Base-by-base conservation (phyloP, 495 filamentous ascomycete genomes). In the Trichocladium uniseriatum region DNA sequence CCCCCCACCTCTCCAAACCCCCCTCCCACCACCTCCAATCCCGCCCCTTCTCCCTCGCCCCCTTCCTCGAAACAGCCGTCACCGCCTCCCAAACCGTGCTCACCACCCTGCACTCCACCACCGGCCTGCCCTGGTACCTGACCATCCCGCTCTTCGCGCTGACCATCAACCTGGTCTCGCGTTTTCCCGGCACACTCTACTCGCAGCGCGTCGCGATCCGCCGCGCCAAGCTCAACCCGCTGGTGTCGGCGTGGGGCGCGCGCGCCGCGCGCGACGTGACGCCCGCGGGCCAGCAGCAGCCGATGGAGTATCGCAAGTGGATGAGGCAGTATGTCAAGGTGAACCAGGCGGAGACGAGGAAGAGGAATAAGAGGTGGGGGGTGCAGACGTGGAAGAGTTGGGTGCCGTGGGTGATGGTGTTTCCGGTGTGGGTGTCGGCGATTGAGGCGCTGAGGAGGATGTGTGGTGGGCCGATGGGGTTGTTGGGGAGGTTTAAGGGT, bases 121-220 rank as follows among this genome's bases (percentile, higher is more conserved):
- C 76, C 21, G 68, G 71, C 38, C 73, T 84, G 3, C 78, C 87
- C 51, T 94, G 88, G 88, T 79, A 64, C 40, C 56, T 77, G 8
- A 75, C 79, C 21, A 77, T 95, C 45, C 88, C 89, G 0, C 69
- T 86, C 45, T 72, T 84, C 1, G 84, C 87, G 1, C 45, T 88
- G 3, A 32, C 77, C 39, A 67, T 91, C 41, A 81, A 81, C 46
- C 68, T 74, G 27, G 43, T 69, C 28, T 59, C 83, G 55, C 78
- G 80, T 36, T 57, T 82, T 3, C 86, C 85, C 0, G 50, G 84
- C 3, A 65, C 74, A 16, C 54, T 80, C 35, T 87, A 79, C 61
- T 64, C 67, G 46, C 72, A 65, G 47, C 50, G 49, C 49, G 58
- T 71, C 45, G 18, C 59, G 53, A 55, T 71, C 53, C 69, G 69